These are phyloP conservation scores for Stygiomarasmius scandens DNA, from an alignment of 1,284 basidiomycete species.

Conservation along the genomic window DNA sequence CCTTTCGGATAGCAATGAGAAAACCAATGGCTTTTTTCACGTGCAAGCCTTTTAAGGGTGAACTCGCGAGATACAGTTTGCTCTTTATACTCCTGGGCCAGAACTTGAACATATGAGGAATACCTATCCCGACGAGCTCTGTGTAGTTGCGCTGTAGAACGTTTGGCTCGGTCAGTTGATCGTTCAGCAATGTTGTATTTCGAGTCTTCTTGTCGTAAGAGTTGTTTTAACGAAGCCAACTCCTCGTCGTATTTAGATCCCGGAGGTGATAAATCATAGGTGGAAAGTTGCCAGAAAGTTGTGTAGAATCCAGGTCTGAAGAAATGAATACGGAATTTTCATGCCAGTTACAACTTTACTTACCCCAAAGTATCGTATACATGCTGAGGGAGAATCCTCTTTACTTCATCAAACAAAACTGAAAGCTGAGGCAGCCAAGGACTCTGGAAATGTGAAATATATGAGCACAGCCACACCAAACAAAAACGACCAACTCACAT, in stretches of 20 bases:
- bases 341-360: conserved; percentile 24
- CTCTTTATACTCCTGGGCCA: conserved; percentile 74
- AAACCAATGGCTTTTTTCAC: conserved; percentile 92
- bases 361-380: conserved; percentile 75
- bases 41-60: conserved; percentile 74
- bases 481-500: conserved; percentile 31
- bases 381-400: conserved; percentile 65
- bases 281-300: conserved; percentile 94
- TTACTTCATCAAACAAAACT: conserved; percentile 70
- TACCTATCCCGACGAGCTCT: conserved; percentile 64
- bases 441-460: conserved; percentile 40
- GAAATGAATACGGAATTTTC: not conserved
- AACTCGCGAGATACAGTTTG: conserved; percentile 73
- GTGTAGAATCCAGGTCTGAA: conserved; percentile 84
- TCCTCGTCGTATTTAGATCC: conserved; percentile 71
- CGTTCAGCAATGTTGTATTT: conserved; percentile 63
- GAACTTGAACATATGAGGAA: conserved; percentile 53
- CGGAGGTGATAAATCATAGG: conserved; percentile 84
- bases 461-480: not conserved
- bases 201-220: conserved; percentile 65
- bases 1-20: conserved; percentile 53
- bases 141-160: conserved; percentile 57
- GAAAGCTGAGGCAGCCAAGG: conserved; percentile 79
- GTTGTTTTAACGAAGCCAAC: conserved; percentile 52
- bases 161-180: conserved; percentile 60